Base-by-base conservation (phyloP, 805 yeast genomes). In the Saccharomycopsis sp. region DNA sequence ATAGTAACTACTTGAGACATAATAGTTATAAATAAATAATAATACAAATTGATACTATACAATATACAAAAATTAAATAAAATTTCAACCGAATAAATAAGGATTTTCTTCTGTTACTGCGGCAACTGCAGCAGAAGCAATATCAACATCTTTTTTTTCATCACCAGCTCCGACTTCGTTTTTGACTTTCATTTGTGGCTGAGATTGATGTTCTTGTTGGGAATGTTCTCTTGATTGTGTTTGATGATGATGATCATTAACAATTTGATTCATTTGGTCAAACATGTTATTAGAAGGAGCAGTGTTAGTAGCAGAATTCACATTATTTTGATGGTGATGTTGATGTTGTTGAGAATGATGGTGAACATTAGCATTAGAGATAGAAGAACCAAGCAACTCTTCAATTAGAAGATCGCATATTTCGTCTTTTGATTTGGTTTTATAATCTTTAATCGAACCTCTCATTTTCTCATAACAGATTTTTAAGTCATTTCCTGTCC, bases 401-500 rank as follows among this genome's bases (percentile, higher is more conserved):
- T 50, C 36, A 17, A 53, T 37, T 27, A 58, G 48, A 8, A 45
- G 41, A 41, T 52, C 55, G 36, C 62, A 54, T 33, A 59, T 34
- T 33, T 62, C 63, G 12, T 51, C 45, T 39, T 60, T 56, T 1
- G 59, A 48, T 46, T 65, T 68, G 38, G 61, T 61, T 42, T 64
- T 66, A 50, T 55, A 58, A 41, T 74, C 79, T 39, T 72, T 66
- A 10, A 77, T 59, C 4, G 68, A 60, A 5, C 66, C 49, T 50
- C 71, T 69, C 72, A 79, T 66, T 45, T 69, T 70, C 41, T 76
- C 83, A 52, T 75, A 81, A 33, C 76, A 76, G 13, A 67, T 63
- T 45, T 68, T 67, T 46, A 81, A 67, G 57, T 83, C 92, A 1
- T 67, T 52, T 1, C 79, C 77, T 2, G 68, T 62, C 84, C 85